Evolutionary conservation across 2,329 filamentous ascomycete genomes (phyloP), one percentile per base, ranked within the genome.

Genomic region (Pyrenophora seminiperda): DNA sequence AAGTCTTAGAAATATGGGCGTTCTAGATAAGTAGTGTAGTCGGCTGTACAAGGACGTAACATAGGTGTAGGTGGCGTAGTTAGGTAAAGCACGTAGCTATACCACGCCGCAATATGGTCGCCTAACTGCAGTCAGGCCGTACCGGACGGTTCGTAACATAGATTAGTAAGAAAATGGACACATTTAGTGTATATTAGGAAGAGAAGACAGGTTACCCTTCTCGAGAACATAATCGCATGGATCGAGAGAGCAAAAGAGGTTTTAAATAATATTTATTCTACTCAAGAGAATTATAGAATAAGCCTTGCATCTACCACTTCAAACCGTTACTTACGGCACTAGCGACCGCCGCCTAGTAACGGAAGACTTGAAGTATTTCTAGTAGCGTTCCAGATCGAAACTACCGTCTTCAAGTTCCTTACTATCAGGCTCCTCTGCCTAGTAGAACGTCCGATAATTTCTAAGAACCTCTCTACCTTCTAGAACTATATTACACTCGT

Each of bases 311-410:
- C 13, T 29, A 15, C 27, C 13, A 13, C 29, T 20, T 41, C 29
- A 33, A 15, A 10, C n/a, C 11, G 29, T 10, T 38, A n/a, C 18
- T 44, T 38, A 50, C 15, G 33, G 15, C 29, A 13, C 31, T 20
- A 9, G 30, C 22, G 30, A 37, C 27, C 48, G 32, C 39, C 40
- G 40, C 27, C 38, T 50, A 3, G 24, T 39, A 13, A 62, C 48
- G 14, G 59, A 65, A 41, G 46, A 4, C 24, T 65, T 67, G 30
- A 63, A 63, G 24, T 60, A 56, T 30, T 47, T 63, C 42, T 63
- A 59, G 22, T 61, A 67, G 7, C 58, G 44, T 47, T 59, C 56
- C 14, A 67, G 32, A 55, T 66, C 59, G 42, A 67, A 66, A 14
- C 13, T 43, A 2, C 62, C 59, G 0, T 61, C 62, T 34, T 62